A percentile compares a stretch with the other conserved stretches of the same genome.
These are phyloP conservation scores for Daldinia bambusicola DNA, from an alignment of 495 filamentous ascomycete species.

Conservation along the genomic window DNA sequence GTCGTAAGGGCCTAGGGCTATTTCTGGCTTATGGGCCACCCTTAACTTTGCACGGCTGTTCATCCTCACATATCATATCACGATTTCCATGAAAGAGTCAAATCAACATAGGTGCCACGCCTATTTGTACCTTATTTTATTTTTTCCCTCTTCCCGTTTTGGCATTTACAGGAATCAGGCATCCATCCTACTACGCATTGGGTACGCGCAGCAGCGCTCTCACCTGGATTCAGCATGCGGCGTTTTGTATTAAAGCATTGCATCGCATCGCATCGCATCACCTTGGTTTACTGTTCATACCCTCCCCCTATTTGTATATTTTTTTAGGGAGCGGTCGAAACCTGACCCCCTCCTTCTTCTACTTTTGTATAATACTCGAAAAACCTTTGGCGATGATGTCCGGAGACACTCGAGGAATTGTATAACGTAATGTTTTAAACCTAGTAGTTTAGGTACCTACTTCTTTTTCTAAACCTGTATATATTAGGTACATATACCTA, in stretches of 20 bases:
- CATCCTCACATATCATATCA: conserved; percentile 23
- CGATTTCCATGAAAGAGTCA: conserved; percentile 29
- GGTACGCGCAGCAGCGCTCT: conserved; percentile 27
- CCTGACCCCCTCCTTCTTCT: not conserved
- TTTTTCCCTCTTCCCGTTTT: conserved; percentile 10
- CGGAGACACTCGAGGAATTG: conserved; percentile 9
- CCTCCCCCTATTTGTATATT: conserved; percentile 8
- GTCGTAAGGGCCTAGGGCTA: conserved; percentile 16
- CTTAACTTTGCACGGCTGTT: not conserved
- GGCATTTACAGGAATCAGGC: conserved; percentile 46
- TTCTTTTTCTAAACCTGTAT: conserved; percentile 37
- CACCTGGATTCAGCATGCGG: conserved; percentile 32
- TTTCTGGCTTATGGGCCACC: not conserved
- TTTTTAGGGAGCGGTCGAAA: conserved; percentile 27
- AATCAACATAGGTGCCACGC: conserved; percentile 18
- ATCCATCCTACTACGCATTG: conserved; percentile 29
- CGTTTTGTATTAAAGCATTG: conserved; percentile 32
- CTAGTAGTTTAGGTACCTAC: conserved; percentile 19
- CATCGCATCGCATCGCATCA: too few relatives aligned
- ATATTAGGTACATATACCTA: conserved; percentile 14
- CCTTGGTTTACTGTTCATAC: conserved; percentile 24
- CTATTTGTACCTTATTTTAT: conserved; percentile 27
- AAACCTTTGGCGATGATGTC: not conserved
- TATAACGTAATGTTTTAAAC: conserved; percentile 37
- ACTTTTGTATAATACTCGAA: conserved; percentile 37